Percentiles rank a stretch among this genome's conserved stretches.
These are phyloP conservation scores for Ormosia emarginata DNA, from an alignment of 306 rosid genomes.

Conservation along the genomic window DNA sequence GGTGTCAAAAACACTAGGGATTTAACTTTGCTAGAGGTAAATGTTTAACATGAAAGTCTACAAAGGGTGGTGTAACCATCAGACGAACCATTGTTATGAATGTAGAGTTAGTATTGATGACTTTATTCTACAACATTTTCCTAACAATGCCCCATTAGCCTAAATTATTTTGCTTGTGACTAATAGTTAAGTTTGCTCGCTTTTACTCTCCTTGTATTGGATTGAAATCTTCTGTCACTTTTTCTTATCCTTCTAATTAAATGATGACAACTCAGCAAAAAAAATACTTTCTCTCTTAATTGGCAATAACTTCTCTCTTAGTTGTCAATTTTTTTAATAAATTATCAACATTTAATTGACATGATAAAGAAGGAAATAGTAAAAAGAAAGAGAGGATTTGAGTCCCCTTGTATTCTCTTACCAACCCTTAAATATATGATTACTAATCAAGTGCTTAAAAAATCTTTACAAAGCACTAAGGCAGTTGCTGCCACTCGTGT, in stretches of 20 bases:
- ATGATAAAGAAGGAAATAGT: too few species aligned
- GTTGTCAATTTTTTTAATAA: too few species aligned
- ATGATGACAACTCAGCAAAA: too few species aligned
- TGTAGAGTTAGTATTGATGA: neutral
- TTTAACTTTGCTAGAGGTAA: neutral
- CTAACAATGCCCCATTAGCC: neutral
- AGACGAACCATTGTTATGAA: too few species aligned
- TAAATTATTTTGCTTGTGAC: neutral
- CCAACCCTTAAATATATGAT: neutral
- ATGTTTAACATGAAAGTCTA: neutral
- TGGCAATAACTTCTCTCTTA: too few species aligned
- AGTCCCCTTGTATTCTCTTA: neutral
- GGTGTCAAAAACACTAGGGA: neutral
- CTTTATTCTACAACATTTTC: neutral
- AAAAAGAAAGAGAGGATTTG: too few species aligned
- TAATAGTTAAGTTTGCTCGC: neutral
- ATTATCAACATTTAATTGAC: too few species aligned
- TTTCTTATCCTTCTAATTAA: too few species aligned
- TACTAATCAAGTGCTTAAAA: neutral
- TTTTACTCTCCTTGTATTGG: neutral
- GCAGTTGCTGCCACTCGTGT: neutral
- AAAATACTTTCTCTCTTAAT: too few species aligned
- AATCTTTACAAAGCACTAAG: neutral
- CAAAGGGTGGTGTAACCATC: neutral
- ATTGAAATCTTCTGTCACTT: too few species aligned